Evolutionary conservation across 2,329 filamentous ascomycete species (phyloP).

Genomic region (Epichloe glyceriae): DNA sequence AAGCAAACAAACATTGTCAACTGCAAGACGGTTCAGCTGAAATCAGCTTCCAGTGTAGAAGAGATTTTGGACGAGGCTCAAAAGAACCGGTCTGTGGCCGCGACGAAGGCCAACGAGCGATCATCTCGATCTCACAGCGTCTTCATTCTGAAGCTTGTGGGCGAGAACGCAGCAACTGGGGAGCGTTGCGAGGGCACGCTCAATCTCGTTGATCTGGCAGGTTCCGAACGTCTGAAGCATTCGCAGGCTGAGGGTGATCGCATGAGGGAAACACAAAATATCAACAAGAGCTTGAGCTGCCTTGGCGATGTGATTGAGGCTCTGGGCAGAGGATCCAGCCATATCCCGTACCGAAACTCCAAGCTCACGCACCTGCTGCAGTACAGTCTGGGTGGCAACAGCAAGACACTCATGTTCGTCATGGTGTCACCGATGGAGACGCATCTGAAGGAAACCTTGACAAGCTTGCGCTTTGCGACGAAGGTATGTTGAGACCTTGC

Average conservation of each 20-base stretch:
- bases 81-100: constrained; percentile 80
- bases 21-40: constrained; percentile 61
- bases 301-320: constrained; percentile 90
- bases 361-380: constrained; percentile 94
- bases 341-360: constrained; percentile 90
- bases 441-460: constrained; percentile 84
- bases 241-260: constrained; percentile 76
- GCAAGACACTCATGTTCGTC: constrained; percentile 97
- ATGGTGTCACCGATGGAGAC: constrained; percentile 90
- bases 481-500: constrained; percentile 46
- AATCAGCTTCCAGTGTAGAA: constrained; percentile 70
- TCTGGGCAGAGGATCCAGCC: constrained; percentile 69
- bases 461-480: constrained; percentile 88
- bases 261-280: constrained; percentile 89
- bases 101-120: constrained; percentile 93
- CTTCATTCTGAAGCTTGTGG: constrained; percentile 73
- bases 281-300: constrained; percentile 89
- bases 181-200: constrained; percentile 86
- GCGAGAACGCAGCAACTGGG: constrained; percentile 60
- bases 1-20: constrained; percentile 76
- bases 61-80: constrained; percentile 67
- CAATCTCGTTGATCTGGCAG: constrained; percentile 90
- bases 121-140: constrained; percentile 92
- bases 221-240: constrained; percentile 80
- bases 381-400: constrained; percentile 89